Evolutionary conservation across 257 asterid species (phyloP), one percentile per base, ranked within the genome.

Genomic region (Thymus mandschuricus): DNA sequence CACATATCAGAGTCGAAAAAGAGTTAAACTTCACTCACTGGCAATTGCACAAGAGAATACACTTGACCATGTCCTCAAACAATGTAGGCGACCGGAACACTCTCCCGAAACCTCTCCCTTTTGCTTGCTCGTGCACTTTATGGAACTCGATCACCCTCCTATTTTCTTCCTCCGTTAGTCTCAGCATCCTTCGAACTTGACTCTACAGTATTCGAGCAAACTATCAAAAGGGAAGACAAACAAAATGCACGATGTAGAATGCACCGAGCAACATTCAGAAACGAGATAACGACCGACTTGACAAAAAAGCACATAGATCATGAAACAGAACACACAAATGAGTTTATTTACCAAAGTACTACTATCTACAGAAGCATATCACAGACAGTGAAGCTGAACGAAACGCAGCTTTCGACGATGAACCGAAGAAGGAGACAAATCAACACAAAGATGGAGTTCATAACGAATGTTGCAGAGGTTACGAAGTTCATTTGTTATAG

Each of bases 21-120:
- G 54, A 71, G 71, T 11, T 59, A 4, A 55, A 30, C 58, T n/a
- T 41, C 51, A 87, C 97, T 86, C 80, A 89, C 98, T 89, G 98
- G 96, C 98, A 92, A 81, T 92, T 92, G 89, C 98, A 92, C 68
- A 92, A 83, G 83, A 92, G 91, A 27, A 89, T 75, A 74, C 96
- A 92, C 79, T 92, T 88, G 50, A 92, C 79, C 93, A 92, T 89
- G 80, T 92, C 98, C 80, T 92, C 98, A 72, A 92, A 89, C 91
- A 92, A 85, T 1, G 96, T 88, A 27, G 98, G 98, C 6, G 98
- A 92, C 15, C 96, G 83, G 21, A 92, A 88, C 52, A 92, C 73
- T 83, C 98, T 85, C 28, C 98, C 96, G 29, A 89, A 86, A 27
- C 89, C 90, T 72, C 77, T 81, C 68, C 48, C 72, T 71, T 85